These are phyloP conservation scores for Eleusine indica DNA, from an alignment of 176 grass and related monocot genomes.

Conservation along the genomic window DNA sequence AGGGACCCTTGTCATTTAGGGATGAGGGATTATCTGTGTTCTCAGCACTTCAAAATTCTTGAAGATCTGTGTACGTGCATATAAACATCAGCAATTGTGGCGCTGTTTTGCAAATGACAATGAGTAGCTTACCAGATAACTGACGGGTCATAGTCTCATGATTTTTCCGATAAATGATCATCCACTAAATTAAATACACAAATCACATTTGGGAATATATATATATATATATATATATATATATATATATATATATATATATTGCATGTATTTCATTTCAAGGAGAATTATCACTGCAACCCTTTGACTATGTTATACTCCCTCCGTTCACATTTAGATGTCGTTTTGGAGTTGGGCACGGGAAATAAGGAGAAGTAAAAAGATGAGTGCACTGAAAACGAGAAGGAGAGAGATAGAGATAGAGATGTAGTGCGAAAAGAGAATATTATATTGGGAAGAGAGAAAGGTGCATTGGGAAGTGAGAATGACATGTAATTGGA, in stretches of 20 bases:
- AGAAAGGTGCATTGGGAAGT: too few relatives aligned
- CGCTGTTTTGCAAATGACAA: not conserved
- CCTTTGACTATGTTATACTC: not conserved
- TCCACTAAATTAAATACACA: not conserved
- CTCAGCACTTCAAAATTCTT: not conserved
- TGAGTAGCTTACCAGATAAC: not conserved
- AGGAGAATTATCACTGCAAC: not conserved
- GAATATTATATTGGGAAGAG: too few relatives aligned
- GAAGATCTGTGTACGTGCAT: not conserved
- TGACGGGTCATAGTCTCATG: not conserved
- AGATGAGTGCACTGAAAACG: too few relatives aligned
- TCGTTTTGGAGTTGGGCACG: too few relatives aligned
- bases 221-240: too few relatives aligned
- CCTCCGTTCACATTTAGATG: too few relatives aligned
- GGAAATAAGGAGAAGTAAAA: too few relatives aligned
- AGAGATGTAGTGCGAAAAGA: too few relatives aligned
- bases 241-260: not conserved
- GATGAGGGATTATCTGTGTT: not conserved
- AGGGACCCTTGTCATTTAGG: not conserved
- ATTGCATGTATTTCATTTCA: conserved; percentile 18
- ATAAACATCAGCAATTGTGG: not conserved
- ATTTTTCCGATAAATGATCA: not conserved
- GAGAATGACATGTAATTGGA: too few relatives aligned
- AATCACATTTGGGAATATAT: not conserved
- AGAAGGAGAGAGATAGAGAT: too few relatives aligned